These are phyloP conservation scores for Uromyces viciae-fabae DNA, from an alignment of 1,284 basidiomycete species.

Conservation along the genomic window DNA sequence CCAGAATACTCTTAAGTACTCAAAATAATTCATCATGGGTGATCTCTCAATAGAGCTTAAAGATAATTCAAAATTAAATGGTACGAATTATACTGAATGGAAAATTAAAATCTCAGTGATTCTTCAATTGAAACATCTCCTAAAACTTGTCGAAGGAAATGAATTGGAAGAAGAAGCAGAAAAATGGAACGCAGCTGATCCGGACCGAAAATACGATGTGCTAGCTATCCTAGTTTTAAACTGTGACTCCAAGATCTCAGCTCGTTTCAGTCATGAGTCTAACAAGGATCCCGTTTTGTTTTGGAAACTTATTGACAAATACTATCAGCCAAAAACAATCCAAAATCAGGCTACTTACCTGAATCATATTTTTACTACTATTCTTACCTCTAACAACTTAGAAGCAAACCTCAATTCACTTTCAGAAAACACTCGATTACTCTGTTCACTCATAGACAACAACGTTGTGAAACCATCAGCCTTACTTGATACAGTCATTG, in stretches of 20 bases:
- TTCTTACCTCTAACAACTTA: background rate
- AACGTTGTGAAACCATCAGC: background rate
- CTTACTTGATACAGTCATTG: background rate
- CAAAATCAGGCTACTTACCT: slow-evolving; percentile 11
- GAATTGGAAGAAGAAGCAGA: background rate
- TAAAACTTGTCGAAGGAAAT: background rate
- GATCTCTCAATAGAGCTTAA: background rate
- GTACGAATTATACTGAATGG: slow-evolving; percentile 6
- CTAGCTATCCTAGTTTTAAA: background rate
- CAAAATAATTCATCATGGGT: background rate
- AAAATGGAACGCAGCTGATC: background rate
- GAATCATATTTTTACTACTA: background rate
- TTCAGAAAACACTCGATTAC: background rate
- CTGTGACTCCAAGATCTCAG: background rate
- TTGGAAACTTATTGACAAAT: background rate
- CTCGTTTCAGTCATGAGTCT: background rate
- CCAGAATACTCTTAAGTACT: no score
- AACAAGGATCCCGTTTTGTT: background rate
- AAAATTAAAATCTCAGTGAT: background rate
- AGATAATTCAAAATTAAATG: background rate
- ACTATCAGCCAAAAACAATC: slow-evolving; percentile 3
- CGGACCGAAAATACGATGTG: background rate
- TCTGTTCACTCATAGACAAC: background rate
- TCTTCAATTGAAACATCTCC: background rate
- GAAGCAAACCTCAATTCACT: background rate